A percentile compares a stretch with the other conserved stretches of the same genome.
Conservation (phyloP, 805 yeast genomes). For the Naumovozyma dairenensis region DNA sequence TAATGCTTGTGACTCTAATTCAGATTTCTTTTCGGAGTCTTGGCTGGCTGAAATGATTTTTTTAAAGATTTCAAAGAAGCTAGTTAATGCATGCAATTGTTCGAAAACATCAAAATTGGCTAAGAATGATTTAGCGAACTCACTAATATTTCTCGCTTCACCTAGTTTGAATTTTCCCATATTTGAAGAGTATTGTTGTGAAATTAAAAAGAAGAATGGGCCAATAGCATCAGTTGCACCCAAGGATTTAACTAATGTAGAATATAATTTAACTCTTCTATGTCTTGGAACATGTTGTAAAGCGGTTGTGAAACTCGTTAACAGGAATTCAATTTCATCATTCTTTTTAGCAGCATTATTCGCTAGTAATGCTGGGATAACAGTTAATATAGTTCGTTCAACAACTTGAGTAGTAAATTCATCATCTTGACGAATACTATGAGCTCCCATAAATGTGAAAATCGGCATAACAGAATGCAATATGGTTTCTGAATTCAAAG, state of each 20-base stretch:
- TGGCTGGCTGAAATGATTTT: slow-evolving; percentile 30
- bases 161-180: slow-evolving; percentile 45
- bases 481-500: slow-evolving; percentile 81
- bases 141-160: slow-evolving; percentile 60
- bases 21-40: slow-evolving; percentile 31
- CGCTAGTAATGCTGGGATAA: slow-evolving; percentile 78
- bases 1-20: slow-evolving; percentile 43
- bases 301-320: slow-evolving; percentile 88
- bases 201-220: slow-evolving; percentile 65
- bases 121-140: slow-evolving; percentile 62
- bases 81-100: slow-evolving; percentile 47
- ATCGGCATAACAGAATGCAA: slow-evolving; percentile 98
- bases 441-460: slow-evolving; percentile 98
- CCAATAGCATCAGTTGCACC: slow-evolving; percentile 61
- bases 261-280: slow-evolving; percentile 78
- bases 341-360: slow-evolving; percentile 31
- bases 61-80: slow-evolving; percentile 36
- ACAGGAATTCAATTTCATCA: slow-evolving; percentile 71
- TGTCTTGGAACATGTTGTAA: slow-evolving; percentile 94
- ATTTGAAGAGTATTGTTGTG: slow-evolving; percentile 61
- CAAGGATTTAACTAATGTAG: slow-evolving; percentile 66
- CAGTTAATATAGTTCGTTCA: slow-evolving; percentile 81
- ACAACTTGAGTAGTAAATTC: slow-evolving; percentile 88
- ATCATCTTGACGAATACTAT: slow-evolving; percentile 92
- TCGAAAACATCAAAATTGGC: slow-evolving; percentile 58